These are phyloP conservation scores for Lotus japonicus DNA, from an alignment of 306 rosid genomes.

Conservation along the genomic window DNA sequence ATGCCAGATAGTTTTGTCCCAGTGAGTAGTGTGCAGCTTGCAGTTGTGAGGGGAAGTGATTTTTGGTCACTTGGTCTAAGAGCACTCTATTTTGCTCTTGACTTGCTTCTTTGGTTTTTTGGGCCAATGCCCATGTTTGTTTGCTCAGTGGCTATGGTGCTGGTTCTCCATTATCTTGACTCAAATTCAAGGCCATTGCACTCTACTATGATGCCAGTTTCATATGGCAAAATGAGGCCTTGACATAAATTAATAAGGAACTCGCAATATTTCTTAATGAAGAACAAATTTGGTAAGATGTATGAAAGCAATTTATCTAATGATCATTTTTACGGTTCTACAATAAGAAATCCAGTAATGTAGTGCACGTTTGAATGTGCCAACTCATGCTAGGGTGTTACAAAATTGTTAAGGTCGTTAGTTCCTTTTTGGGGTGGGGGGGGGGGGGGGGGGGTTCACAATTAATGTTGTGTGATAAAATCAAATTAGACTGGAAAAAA, in stretches of 20 bases:
- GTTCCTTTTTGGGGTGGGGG: too few relatives aligned
- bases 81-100: conserved; percentile 66
- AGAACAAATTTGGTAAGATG: not conserved
- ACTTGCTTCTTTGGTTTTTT: conserved; percentile 71
- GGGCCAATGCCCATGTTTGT: conserved; percentile 83
- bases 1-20: conserved; percentile 53
- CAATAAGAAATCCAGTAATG: not conserved
- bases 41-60: conserved; percentile 69
- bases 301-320: not conserved
- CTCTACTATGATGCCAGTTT: not conserved
- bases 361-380: not conserved
- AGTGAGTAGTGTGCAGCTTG: conserved; percentile 38
- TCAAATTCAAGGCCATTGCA: conserved; percentile 52
- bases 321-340: not conserved
- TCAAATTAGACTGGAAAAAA: not conserved
- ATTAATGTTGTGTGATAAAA: not conserved
- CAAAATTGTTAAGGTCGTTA: too few relatives aligned
- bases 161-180: conserved; percentile 44
- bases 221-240: not conserved
- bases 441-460: too few relatives aligned
- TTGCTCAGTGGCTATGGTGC: conserved; percentile 49
- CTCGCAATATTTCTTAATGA: too few relatives aligned
- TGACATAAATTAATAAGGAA: too few relatives aligned
- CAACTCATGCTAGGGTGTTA: not conserved
- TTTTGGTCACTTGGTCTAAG: conserved; percentile 78